Evolutionary conservation across 1,284 basidiomycete genomes (phyloP), one percentile per base, ranked within the genome.

Genomic region (Ceratobasidium theobromae): DNA sequence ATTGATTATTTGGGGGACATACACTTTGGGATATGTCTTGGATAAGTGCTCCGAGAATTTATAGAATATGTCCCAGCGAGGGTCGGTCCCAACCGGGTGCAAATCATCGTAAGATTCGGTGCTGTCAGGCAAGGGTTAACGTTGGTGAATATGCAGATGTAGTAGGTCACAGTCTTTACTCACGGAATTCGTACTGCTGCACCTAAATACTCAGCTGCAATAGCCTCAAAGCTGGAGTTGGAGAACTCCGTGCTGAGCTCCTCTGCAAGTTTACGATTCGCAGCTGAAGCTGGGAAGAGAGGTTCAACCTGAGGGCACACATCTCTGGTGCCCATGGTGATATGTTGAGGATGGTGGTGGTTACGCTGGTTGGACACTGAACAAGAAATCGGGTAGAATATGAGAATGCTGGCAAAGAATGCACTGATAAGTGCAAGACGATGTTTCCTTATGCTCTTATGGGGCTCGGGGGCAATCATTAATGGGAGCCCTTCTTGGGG

Each of bases 101-200:
- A 77, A 74, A 64, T 78, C 72, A 69, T 81, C 79, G 60, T 72
- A 79, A 0, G 76, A 76, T 21, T 77, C 76, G 12, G 79, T 77
- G 3, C 69, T 70, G 40, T 14, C 21, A 45, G 18, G 43, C 43
- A 45, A 11, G 3, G 18, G 35, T 12, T 21, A 4, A 54, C 0
- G 32, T 67, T 48, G 51, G 21, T 11, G 8, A 16, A n/a, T 25
- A 18, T 18, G n/a, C 21, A 16, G 8, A 16, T 16, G 8, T 38
- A 8, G 35, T 38, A 16, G 35, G 6, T 16, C 35, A 38, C 35
- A 3, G n/a, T n/a, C n/a, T n/a, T 3, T 23, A 38, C 57, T 49
- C 32, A 64, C 23, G 70, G 69, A 35, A 69, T 65, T 21, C 65
- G 60, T 14, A 70, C 68, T 21, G 57, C 53, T 16, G 58, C 67